Evolutionary conservation across 169 alveolate species (phyloP), one percentile per base, ranked within the genome.

Genomic region (Cryptosporidium ubiquitum): DNA sequence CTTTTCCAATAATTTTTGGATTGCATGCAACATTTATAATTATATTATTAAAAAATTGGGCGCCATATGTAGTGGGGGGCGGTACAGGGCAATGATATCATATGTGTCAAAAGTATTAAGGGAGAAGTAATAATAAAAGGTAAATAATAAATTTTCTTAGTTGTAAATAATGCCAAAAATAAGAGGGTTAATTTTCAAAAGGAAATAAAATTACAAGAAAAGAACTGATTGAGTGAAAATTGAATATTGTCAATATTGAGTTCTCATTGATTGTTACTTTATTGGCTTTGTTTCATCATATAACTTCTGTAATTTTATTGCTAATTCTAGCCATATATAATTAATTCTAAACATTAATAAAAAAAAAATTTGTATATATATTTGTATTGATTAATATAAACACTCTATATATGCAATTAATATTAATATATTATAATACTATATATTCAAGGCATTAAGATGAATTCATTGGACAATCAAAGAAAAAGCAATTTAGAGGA

Each of bases 401-500:
- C 20, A 26, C 16, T 55, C 35, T 55, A 23, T 55, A 55, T 55
- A 55, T 55, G 66, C 0, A 55, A n/a, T n/a, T n/a, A n/a, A n/a
- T n/a, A n/a, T n/a, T n/a, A n/a, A n/a, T n/a, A 55, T 55, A 55
- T n/a, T 64, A 9, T 64, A 35, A 31, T 64, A n/a, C 33, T 26
- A 26, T n/a, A 33, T 12, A 64, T n/a, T 14, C 26, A 35, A 23
- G 16, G n/a, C 3, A 5, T 29, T 20, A 35, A 64, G 51, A 64
- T 64, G 71, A 64, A 29, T 64, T 64, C 71, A 35, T 14, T n/a
- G 51, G 31, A 64, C 14, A 64, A 14, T 33, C 71, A 35, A 0
- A 55, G 7, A 64, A 61, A 58, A 26, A 66, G 40, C 1, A 52
- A 18, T 33, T 79, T 79, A 26, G 89, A 79, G n/a, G 57, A 61